Conservation (phyloP, 1,284 basidiomycete species). For the Amylostereum areolatum region DNA sequence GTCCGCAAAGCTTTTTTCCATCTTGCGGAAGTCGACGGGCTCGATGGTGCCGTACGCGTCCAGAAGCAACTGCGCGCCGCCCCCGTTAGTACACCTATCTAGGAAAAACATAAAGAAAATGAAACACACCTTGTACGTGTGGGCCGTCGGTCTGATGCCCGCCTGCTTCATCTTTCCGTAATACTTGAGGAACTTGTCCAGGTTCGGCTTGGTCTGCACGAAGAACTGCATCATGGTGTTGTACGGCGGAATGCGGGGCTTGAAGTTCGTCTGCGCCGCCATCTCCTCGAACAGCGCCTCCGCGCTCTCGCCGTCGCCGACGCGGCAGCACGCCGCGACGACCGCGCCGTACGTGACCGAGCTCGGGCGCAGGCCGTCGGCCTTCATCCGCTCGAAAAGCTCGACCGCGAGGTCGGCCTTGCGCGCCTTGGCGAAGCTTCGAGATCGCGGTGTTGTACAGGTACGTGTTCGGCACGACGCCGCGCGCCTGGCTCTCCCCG, state of each 20-base stretch:
- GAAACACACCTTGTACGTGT: conserved; percentile 83
- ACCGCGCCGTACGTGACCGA: conserved; percentile 95
- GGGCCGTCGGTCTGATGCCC: conserved; percentile 70
- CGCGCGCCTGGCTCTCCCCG: conserved; percentile 68
- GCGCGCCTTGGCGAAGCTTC: conserved; percentile 86
- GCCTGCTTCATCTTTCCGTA: conserved; percentile 65
- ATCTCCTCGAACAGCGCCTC: conserved; percentile 86
- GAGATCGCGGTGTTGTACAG: conserved; percentile 96
- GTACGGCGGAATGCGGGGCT: conserved; percentile 87
- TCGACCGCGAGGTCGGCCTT: conserved; percentile 86
- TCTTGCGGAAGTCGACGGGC: conserved; percentile 71
- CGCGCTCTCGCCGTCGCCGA: conserved; percentile 84
- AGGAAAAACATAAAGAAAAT: background rate
- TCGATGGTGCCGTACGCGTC: conserved; percentile 88
- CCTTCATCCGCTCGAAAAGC: conserved; percentile 83
- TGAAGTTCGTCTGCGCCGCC: conserved; percentile 69
- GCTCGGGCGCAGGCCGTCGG: conserved; percentile 57
- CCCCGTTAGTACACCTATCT: conserved; percentile 13
- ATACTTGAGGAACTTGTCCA: conserved; percentile 73
- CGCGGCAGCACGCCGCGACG: conserved; percentile 91
- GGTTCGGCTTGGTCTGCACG: conserved; percentile 83
- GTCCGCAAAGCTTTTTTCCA: conserved; percentile 70
- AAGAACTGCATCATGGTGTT: conserved; percentile 99
- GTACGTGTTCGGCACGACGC: conserved; percentile 76
- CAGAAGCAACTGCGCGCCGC: conserved; percentile 63